These are phyloP conservation scores for Aspergillus terreus DNA, from an alignment of 2,329 filamentous ascomycete species.

Conservation along the genomic window DNA sequence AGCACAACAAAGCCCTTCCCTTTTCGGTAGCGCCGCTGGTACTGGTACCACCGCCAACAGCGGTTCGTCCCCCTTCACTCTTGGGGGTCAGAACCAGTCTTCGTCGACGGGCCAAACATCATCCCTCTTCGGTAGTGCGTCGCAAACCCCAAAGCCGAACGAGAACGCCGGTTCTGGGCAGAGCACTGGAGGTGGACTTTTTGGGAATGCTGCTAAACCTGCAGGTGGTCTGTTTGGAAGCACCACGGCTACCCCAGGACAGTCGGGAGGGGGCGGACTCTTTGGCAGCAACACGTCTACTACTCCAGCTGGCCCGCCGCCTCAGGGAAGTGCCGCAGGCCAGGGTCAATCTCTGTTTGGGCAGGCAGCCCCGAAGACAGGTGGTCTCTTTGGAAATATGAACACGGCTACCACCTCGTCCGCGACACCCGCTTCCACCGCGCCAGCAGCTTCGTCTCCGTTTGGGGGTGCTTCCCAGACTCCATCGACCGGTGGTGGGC, in stretches of 20 bases:
- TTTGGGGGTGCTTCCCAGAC: slow-evolving; percentile 14
- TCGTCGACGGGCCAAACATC: slow-evolving; percentile 20
- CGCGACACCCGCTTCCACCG: slow-evolving; percentile 20
- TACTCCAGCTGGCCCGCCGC: slow-evolving; percentile 50
- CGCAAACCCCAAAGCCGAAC: slow-evolving; percentile 35
- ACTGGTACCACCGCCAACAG: slow-evolving; percentile 17
- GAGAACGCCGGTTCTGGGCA: slow-evolving; percentile 32
- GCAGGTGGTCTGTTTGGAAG: slow-evolving; percentile 30
- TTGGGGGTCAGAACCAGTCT: slow-evolving; percentile 27
- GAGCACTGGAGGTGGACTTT: slow-evolving; percentile 28
- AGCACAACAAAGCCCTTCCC: slow-evolving; percentile 18
- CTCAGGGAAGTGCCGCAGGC: slow-evolving; percentile 27
- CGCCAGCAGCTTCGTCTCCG: slow-evolving; percentile 19
- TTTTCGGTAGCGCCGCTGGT: slow-evolving; percentile 26
- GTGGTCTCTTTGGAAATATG: slow-evolving; percentile 23
- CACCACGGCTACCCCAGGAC: slow-evolving; percentile 37
- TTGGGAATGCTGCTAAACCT: slow-evolving; percentile 28
- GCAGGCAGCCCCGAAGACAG: slow-evolving; percentile 24
- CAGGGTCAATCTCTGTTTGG: slow-evolving; percentile 27
- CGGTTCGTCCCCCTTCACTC: slow-evolving; percentile 30
- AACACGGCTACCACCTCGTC: slow-evolving; percentile 23
- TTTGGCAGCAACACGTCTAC: slow-evolving; percentile 44
- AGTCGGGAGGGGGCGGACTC: slow-evolving; percentile 23
- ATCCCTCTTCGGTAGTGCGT: slow-evolving; percentile 26
- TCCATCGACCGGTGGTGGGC: slow-evolving; percentile 25